A percentile compares a stretch with the other conserved stretches of the same genome.
Conservation (phyloP, 2,329 filamentous ascomycete species). For the Alternaria sp. region DNA sequence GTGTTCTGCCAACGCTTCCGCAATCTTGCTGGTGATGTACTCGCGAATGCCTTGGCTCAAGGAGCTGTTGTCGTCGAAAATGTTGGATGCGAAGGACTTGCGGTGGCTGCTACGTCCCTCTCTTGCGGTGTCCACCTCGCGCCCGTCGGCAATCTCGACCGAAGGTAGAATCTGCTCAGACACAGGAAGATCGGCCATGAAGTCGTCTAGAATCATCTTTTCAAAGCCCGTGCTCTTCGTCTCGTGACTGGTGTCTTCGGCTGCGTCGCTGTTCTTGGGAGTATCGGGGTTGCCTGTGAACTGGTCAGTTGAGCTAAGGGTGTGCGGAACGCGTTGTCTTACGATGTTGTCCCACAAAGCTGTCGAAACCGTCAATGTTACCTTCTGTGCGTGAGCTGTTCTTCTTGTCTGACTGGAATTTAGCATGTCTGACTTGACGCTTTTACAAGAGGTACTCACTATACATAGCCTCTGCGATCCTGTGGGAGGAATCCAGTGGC, state of each 20-base stretch:
- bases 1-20: background rate
- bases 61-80: slow-evolving; percentile 2
- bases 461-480: background rate
- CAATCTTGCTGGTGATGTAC: slow-evolving; percentile 20
- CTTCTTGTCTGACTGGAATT: background rate
- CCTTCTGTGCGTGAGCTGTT: background rate
- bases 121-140: too few relatives aligned
- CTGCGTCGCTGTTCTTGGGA: background rate
- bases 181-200: background rate
- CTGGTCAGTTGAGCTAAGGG: background rate
- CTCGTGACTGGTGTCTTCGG: background rate
- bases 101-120: background rate
- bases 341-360: background rate
- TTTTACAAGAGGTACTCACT: background rate
- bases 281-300: background rate
- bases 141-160: background rate
- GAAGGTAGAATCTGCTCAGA: background rate
- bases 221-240: background rate
- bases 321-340: background rate
- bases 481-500: background rate
- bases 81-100: slow-evolving; percentile 5
- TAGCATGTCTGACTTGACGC: background rate
- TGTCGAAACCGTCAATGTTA: background rate
- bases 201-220: background rate
- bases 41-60: slow-evolving; percentile 11